Evolutionary conservation across 1,284 basidiomycete species (phyloP), one percentile per base, ranked within the genome.

Genomic region (Sporisorium exsertum): DNA sequence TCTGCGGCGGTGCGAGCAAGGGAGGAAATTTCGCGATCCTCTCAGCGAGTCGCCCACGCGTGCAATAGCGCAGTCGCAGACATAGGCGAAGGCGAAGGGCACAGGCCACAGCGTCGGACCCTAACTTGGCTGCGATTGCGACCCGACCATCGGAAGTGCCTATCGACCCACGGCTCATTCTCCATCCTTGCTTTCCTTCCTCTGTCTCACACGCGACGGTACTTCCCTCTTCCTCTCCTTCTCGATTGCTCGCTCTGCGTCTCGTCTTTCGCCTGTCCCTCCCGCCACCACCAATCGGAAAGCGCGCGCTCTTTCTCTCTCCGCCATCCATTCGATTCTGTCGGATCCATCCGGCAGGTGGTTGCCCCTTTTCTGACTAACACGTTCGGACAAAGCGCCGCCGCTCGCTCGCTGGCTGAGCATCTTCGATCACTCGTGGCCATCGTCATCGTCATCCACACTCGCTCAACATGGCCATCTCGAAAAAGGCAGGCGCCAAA

Each of bases 401-500:
- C 47, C 16, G 46, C 16, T 27, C 26, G 47, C 47, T 49, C 16
- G n/a, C 29, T n/a, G 15, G 40, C 40, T 43, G 40, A 20, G 40
- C 49, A 24, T 9, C 20, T 26, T 40, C 53, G 52, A 29, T 52
- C 58, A 35, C 47, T 45, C 15, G 32, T 43, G 8, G 15, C 8
- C 18, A 20, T 20, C 40, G 40, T 16, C 20, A 22, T 37, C 33
- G 32, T 20, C 49, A 18, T 35, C 20, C 5, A 52, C 40, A 9
- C n/a, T 20, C 40, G 18, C n/a, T 15, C 72, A 64, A 18, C 58
- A 85, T 85, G 83, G 83, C 82, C 62, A 85, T 85, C 50, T 85
- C 83, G 22, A 84, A 84, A 54, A 83, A 82, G 53, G 83, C 82
- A 3, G 82, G 83, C 43, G 79, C 65, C 57, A 81, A 81, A 47